Conservation (phyloP, 768 basidiomycete genomes). For the Leccinum olivaceopallidum region DNA sequence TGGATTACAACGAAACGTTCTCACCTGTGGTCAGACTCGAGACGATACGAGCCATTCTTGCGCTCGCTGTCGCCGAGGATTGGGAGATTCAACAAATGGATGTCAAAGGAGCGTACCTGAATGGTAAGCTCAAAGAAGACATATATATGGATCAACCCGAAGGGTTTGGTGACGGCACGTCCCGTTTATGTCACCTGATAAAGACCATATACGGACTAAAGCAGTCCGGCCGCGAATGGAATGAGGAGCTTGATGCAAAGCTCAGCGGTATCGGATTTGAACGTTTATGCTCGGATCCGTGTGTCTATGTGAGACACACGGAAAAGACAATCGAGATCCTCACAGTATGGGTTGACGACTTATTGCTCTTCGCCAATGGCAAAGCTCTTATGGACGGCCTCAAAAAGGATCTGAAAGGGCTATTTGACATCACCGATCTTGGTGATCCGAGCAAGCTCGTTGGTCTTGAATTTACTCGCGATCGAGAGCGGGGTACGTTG, state of each 20-base stretch:
- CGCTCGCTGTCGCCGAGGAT: background rate
- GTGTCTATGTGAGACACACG: background rate
- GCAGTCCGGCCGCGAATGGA: background rate
- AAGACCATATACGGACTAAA: background rate
- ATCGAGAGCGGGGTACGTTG: background rate
- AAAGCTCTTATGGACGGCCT: background rate
- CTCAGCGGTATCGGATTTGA: background rate
- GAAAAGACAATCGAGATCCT: slow-evolving; percentile 13
- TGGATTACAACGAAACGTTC: background rate
- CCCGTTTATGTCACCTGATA: background rate
- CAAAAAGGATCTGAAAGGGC: background rate
- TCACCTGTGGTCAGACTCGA: background rate
- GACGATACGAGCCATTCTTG: background rate
- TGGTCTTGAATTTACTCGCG: slow-evolving; percentile 2
- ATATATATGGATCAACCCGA: background rate
- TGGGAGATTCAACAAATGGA: background rate
- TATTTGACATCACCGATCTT: slow-evolving; percentile 14
- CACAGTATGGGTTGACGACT: slow-evolving; percentile 20
- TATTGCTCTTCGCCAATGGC: slow-evolving; percentile 2
- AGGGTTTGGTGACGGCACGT: background rate
- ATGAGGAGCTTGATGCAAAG: background rate
- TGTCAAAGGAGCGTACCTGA: background rate
- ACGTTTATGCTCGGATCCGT: background rate
- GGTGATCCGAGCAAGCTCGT: slow-evolving; percentile 25
- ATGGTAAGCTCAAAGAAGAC: background rate